These are phyloP conservation scores for Candida boidinii DNA, from an alignment of 805 yeast species.

Conservation along the genomic window DNA sequence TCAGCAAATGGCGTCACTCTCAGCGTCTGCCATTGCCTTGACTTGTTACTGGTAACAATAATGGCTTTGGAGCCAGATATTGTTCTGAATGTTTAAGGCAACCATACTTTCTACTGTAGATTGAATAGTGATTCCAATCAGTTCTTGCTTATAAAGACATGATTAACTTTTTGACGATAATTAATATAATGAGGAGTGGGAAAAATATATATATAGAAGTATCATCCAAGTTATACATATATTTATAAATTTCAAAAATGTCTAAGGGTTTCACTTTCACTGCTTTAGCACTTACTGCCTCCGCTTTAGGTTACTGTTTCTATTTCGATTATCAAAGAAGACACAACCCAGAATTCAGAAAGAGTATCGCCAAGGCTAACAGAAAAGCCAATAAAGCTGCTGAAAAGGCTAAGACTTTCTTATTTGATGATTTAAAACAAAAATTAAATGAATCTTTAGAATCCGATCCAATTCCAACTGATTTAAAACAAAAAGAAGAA, in stretches of 20 bases:
- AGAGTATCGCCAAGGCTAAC: slow-evolving; percentile 53
- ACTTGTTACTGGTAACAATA: too few relatives aligned
- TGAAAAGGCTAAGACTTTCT: slow-evolving; percentile 46
- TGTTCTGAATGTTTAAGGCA: too few relatives aligned
- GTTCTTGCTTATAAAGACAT: too few relatives aligned
- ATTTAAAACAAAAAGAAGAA: slow-evolving; percentile 58
- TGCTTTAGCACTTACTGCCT: slow-evolving; percentile 38
- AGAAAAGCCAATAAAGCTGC: slow-evolving; percentile 52
- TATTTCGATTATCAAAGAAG: slow-evolving; percentile 94
- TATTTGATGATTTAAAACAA: slow-evolving; percentile 50
- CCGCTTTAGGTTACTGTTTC: slow-evolving; percentile 63
- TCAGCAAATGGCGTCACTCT: too few relatives aligned
- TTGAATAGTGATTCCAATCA: too few relatives aligned
- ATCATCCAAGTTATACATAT: too few relatives aligned
- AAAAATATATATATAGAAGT: too few relatives aligned
- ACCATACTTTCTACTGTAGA: too few relatives aligned
- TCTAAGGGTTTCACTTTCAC: slow-evolving; percentile 24
- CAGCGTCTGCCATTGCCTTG: too few relatives aligned
- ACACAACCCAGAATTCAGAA: slow-evolving; percentile 73
- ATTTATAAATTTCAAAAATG: slow-evolving; percentile 15
- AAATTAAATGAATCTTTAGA: slow-evolving; percentile 57
- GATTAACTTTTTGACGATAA: too few relatives aligned
- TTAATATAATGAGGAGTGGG: too few relatives aligned
- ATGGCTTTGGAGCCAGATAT: too few relatives aligned
- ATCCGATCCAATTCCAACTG: slow-evolving; percentile 69